A percentile compares a stretch with the other conserved stretches of the same genome.
Conservation (phyloP, 257 asterid species). For the Scutellaria minor region DNA sequence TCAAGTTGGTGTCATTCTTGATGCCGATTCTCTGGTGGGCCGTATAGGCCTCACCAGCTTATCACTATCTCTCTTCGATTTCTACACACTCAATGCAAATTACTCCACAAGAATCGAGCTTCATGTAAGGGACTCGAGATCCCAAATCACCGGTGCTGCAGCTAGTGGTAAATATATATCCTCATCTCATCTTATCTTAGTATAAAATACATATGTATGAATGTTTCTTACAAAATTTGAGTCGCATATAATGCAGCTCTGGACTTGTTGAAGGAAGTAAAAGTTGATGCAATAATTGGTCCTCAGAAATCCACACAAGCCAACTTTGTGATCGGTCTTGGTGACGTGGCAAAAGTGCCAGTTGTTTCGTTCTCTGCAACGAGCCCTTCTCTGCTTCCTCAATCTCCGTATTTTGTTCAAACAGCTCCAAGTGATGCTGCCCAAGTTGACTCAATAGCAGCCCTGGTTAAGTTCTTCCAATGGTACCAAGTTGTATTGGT, state of each 20-base stretch:
- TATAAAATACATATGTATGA: too few relatives aligned
- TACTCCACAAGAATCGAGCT: conserved; percentile 37
- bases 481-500: conserved; percentile 48
- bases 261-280: conserved; percentile 40
- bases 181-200: too few relatives aligned
- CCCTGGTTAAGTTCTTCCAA: conserved; percentile 40
- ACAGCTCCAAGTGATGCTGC: conserved; percentile 39
- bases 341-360: conserved; percentile 38
- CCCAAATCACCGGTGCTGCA: conserved; percentile 42
- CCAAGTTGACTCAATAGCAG: conserved; percentile 48
- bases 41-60: conserved; percentile 46
- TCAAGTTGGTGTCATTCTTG: conserved; percentile 44
- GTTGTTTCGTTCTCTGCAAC: conserved; percentile 43
- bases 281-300: conserved; percentile 50
- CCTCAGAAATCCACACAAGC: conserved; percentile 42
- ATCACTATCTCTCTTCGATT: conserved; percentile 40
- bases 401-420: conserved; percentile 33
- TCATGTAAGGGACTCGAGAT: conserved; percentile 37
- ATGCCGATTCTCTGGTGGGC: conserved; percentile 38
- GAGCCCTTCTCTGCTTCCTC: conserved; percentile 33
- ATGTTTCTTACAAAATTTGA: too few relatives aligned
- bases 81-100: conserved; percentile 33
- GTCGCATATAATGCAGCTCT: conserved; percentile 40
- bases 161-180: conserved; percentile 37
- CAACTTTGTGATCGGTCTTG: conserved; percentile 38